Conservation (phyloP, 192 early-diverging fungal genomes). For the Entomortierella lignicola region DNA sequence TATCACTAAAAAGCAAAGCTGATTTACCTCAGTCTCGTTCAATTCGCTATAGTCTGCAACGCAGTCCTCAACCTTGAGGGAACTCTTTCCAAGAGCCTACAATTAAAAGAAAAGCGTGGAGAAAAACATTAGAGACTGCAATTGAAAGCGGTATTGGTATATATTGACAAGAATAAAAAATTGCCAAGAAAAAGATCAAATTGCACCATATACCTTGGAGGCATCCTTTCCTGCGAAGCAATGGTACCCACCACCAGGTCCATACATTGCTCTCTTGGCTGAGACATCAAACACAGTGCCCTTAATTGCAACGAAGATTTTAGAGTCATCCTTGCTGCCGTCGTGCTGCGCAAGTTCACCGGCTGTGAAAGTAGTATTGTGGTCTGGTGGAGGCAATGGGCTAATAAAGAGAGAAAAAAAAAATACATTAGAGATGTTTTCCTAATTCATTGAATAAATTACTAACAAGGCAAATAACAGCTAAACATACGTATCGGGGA, state of each 20-base stretch:
- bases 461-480: neutral
- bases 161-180: too few species aligned
- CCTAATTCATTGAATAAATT: too few species aligned
- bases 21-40: constrained; percentile 71
- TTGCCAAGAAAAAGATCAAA: neutral
- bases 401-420: constrained; percentile 16
- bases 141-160: too few species aligned
- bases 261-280: constrained; percentile 70
- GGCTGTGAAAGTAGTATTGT: constrained; percentile 8
- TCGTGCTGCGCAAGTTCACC: constrained; percentile 60
- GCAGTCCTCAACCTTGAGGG: constrained; percentile 77
- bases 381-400: constrained; percentile 38
- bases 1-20: neutral
- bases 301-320: constrained; percentile 89
- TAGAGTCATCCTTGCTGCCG: constrained; percentile 64
- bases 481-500: constrained; percentile 37
- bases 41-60: constrained; percentile 76
- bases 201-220: constrained; percentile 61
- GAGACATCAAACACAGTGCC: constrained; percentile 86
- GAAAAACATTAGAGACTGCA: neutral
- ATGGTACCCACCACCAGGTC: constrained; percentile 72
- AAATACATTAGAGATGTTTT: neutral
- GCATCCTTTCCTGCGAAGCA: constrained; percentile 88
- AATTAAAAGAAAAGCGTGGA: neutral
- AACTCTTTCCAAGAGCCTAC: constrained; percentile 74